Conservation (phyloP, 2,329 filamentous ascomycete genomes). For the Teratosphaeria epicoccoides region DNA sequence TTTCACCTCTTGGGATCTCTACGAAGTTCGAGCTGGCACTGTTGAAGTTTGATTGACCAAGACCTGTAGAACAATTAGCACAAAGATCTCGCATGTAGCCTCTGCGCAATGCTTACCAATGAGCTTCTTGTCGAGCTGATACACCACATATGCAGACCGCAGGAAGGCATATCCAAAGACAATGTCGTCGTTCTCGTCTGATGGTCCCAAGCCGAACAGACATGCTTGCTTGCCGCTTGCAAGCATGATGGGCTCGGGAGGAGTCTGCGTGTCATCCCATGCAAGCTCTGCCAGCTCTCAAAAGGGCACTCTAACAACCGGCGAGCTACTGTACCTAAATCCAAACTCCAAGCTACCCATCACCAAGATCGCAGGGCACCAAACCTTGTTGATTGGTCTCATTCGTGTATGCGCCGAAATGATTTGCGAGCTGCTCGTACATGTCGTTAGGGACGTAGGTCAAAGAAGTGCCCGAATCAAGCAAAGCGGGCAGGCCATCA, state of each 20-base stretch:
- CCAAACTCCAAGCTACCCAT: conserved; percentile 1
- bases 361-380: background rate
- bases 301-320: background rate
- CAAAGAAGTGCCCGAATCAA: background rate
- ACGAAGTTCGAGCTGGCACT: conserved; percentile 40
- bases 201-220: conserved; percentile 2
- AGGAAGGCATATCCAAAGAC: conserved; percentile 8
- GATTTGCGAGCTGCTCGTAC: background rate
- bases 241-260: conserved; percentile 2
- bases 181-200: conserved; percentile 1
- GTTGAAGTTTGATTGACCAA: conserved; percentile 51
- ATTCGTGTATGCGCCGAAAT: background rate
- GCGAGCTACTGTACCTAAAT: background rate
- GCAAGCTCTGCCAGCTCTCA: conserved; percentile 4
- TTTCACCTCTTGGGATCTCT: conserved; percentile 35
- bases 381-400: background rate
- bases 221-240: conserved; percentile 4
- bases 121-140: conserved; percentile 4
- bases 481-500: background rate
- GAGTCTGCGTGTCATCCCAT: conserved; percentile 2
- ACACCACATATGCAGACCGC: conserved; percentile 9
- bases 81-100: background rate
- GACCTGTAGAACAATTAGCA: background rate
- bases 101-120: background rate
- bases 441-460: background rate